Percentiles rank a stretch among this genome's conserved stretches.
phyloP scores from a whole-genome alignment of 1,284 basidiomycete species.

The Tilletia indica region DNA sequence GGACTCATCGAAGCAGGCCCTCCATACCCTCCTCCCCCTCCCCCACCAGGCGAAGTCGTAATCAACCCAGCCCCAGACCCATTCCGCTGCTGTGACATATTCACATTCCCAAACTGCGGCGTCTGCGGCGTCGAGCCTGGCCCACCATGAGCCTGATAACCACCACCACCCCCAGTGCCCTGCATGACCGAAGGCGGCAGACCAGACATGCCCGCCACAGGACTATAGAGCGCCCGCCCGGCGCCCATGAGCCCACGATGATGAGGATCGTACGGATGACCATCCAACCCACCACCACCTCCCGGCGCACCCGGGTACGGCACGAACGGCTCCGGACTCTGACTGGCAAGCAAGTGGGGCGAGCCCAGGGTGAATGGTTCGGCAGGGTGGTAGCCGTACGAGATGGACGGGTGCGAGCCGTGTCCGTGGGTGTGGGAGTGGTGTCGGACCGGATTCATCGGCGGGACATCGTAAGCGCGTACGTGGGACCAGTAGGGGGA shows the following conservation, averaged over 20 bases:
- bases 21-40: too few relatives aligned
- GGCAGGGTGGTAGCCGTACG: slow-evolving; percentile 9
- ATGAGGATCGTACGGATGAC: background rate
- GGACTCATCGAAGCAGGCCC: slow-evolving; percentile 7
- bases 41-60: background rate
- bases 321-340: slow-evolving; percentile 6
- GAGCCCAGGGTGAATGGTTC: slow-evolving; percentile 7
- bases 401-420: slow-evolving; percentile 3
- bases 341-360: background rate
- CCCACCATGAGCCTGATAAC: background rate
- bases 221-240: background rate
- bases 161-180: background rate
- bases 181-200: slow-evolving; percentile 11
- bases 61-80: background rate
- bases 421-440: background rate
- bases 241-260: background rate
- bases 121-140: background rate
- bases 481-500: background rate
- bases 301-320: background rate
- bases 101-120: slow-evolving; percentile 6
- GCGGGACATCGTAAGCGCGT: slow-evolving; percentile 3
- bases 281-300: background rate
- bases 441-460: background rate
- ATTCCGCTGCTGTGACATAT: background rate
- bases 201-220: slow-evolving; percentile 6